phyloP scores from a whole-genome alignment of 305 asterid genomes.

The Fraxinus latifolia region DNA sequence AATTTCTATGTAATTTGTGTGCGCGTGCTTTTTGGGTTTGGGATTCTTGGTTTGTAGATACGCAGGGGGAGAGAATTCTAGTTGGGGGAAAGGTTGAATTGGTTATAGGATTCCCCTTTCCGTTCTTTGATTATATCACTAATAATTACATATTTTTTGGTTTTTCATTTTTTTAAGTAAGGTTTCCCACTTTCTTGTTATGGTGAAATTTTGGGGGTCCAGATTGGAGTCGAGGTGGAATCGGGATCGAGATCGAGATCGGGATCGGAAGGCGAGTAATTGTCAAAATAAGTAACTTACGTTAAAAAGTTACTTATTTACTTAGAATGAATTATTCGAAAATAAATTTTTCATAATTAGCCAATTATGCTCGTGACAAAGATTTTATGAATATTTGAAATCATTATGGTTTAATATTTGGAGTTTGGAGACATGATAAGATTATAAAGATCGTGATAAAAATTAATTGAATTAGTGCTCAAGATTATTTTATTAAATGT shows the following conservation, averaged over 20 bases:
- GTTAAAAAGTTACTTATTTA: not conserved
- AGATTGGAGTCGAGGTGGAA: not conserved
- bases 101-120: conserved; percentile 11
- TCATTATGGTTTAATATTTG: not conserved
- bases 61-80: conserved; percentile 10
- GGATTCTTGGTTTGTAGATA: conserved; percentile 27
- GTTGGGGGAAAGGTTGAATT: conserved; percentile 16
- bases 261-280: not conserved
- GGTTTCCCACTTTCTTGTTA: not conserved
- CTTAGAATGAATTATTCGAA: not conserved
- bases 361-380: not conserved
- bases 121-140: not conserved
- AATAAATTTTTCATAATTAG: not conserved
- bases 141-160: conserved; percentile 10
- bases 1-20: not conserved
- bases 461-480: not conserved
- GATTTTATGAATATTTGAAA: not conserved
- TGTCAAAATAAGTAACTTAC: not conserved
- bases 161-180: conserved; percentile 13
- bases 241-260: not conserved
- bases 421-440: not conserved
- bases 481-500: not conserved
- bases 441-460: not conserved
- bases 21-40: not conserved
- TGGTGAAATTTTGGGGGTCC: not conserved